These are phyloP conservation scores for Lactifluus volemus DNA, from an alignment of 768 basidiomycete species.

Conservation along the genomic window DNA sequence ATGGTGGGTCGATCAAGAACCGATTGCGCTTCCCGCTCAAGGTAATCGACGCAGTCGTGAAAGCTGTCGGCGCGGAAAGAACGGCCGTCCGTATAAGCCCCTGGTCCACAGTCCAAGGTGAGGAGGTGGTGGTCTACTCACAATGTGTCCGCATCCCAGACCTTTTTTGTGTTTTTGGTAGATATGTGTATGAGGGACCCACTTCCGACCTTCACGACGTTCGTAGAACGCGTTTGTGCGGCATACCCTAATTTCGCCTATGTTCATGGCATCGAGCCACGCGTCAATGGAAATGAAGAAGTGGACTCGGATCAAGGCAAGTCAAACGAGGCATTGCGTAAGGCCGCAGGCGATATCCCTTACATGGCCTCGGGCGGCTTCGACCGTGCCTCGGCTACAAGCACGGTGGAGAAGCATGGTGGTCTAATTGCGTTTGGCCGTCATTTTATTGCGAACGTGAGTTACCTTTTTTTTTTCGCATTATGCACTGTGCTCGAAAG, in stretches of 20 bases:
- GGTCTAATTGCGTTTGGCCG: not conserved
- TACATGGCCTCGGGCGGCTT: not conserved
- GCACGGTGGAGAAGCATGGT: not conserved
- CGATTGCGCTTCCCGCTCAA: slow-evolving; percentile 33
- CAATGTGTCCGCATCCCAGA: not conserved
- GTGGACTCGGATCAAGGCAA: no score
- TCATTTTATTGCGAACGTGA: not conserved
- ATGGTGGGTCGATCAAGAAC: slow-evolving; percentile 39
- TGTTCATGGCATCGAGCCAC: slow-evolving; percentile 3
- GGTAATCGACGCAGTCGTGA: slow-evolving; percentile 29
- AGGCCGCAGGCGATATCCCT: not conserved
- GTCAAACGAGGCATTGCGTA: no score
- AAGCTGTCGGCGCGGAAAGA: slow-evolving; percentile 31
- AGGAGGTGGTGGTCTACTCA: not conserved
- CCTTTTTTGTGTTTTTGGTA: not conserved
- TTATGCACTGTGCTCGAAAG: not conserved
- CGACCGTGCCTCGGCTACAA: not conserved
- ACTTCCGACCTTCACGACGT: not conserved
- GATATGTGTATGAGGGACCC: slow-evolving; percentile 14
- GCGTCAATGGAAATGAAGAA: not conserved
- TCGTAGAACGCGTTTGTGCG: not conserved
- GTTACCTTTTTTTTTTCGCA: not conserved
- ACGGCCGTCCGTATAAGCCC: slow-evolving; percentile 33
- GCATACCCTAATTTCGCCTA: slow-evolving; percentile 3
- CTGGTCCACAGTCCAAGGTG: slow-evolving; percentile 26